These are phyloP conservation scores for Hyaloscypha finlandica DNA, from an alignment of 495 filamentous ascomycete genomes.

Conservation along the genomic window DNA sequence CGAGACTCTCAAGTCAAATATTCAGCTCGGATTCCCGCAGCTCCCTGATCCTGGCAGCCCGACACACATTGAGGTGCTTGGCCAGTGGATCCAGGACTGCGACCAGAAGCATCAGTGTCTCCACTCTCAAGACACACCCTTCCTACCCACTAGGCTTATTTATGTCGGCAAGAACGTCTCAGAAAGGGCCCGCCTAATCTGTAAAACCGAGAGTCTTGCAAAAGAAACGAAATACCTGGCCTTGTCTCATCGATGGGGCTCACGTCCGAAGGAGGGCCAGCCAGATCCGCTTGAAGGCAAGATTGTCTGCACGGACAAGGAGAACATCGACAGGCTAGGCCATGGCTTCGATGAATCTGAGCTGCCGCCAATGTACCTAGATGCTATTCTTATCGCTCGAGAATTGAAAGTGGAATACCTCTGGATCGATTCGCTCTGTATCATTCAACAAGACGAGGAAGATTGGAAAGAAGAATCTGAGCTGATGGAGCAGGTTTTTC, in stretches of 20 bases:
- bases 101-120: slow-evolving; percentile 19
- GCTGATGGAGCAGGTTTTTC: slow-evolving; percentile 37
- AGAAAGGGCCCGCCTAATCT: slow-evolving; percentile 13
- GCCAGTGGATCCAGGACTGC: slow-evolving; percentile 27
- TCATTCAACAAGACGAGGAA: slow-evolving; percentile 25
- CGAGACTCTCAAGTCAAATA: slow-evolving; percentile 9
- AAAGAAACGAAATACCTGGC: slow-evolving; percentile 13
- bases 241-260: slow-evolving; percentile 19
- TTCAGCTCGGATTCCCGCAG: slow-evolving; percentile 23
- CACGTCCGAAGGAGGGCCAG: neutral
- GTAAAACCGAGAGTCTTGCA: slow-evolving; percentile 3
- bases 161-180: slow-evolving; percentile 21
- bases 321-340: slow-evolving; percentile 25
- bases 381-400: slow-evolving; percentile 9
- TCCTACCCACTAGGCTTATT: slow-evolving; percentile 28
- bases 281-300: slow-evolving; percentile 5
- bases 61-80: slow-evolving; percentile 25
- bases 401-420: slow-evolving; percentile 15
- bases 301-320: slow-evolving; percentile 13
- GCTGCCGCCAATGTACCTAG: slow-evolving; percentile 6
- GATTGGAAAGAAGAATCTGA: slow-evolving; percentile 12
- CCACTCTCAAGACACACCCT: slow-evolving; percentile 2
- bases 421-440: neutral
- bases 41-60: slow-evolving; percentile 18
- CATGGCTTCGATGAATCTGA: slow-evolving; percentile 5